Conservation (phyloP, 2,329 filamentous ascomycete genomes). For the Xylaria sp. region DNA sequence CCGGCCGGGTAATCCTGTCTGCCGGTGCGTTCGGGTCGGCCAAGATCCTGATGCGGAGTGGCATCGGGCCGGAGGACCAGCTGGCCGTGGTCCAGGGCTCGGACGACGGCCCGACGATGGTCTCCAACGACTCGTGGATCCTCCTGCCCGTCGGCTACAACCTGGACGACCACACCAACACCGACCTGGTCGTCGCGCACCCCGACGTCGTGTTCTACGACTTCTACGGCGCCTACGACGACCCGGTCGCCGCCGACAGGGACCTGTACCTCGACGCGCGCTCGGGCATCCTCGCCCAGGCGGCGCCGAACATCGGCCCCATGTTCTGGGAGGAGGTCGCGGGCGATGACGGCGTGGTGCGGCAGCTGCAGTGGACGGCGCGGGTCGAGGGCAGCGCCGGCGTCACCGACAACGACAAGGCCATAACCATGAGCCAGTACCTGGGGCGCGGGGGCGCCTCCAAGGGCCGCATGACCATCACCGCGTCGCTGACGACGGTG, state of each 20-base stretch:
- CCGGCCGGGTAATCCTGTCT: slow-evolving; percentile 68
- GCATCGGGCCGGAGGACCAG: slow-evolving; percentile 67
- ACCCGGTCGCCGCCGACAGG: slow-evolving; percentile 48
- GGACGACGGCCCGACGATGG: slow-evolving; percentile 54
- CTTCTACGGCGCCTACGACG: slow-evolving; percentile 63
- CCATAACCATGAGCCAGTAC: slow-evolving; percentile 61
- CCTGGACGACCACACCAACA: slow-evolving; percentile 59
- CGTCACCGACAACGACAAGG: slow-evolving; percentile 10
- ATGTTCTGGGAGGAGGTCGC: slow-evolving; percentile 63
- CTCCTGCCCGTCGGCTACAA: slow-evolving; percentile 62
- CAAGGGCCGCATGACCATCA: slow-evolving; percentile 64
- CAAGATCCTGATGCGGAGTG: slow-evolving; percentile 67
- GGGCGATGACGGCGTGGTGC: slow-evolving; percentile 60
- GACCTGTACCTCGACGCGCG: slow-evolving; percentile 50
- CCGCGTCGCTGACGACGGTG: slow-evolving; percentile 56
- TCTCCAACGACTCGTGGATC: slow-evolving; percentile 56
- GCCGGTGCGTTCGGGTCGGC: slow-evolving; percentile 71
- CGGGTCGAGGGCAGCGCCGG: slow-evolving; percentile 62
- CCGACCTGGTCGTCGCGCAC: slow-evolving; percentile 49
- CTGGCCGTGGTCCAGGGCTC: slow-evolving; percentile 55
- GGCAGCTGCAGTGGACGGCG: slow-evolving; percentile 68
- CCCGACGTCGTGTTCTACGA: slow-evolving; percentile 60
- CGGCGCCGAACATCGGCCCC: slow-evolving; percentile 67
- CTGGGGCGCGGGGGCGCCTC: slow-evolving; percentile 67
- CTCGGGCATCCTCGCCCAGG: slow-evolving; percentile 64